Base-by-base conservation (phyloP, 2,329 filamentous ascomycete genomes). In the Aspergillus udagawae region DNA sequence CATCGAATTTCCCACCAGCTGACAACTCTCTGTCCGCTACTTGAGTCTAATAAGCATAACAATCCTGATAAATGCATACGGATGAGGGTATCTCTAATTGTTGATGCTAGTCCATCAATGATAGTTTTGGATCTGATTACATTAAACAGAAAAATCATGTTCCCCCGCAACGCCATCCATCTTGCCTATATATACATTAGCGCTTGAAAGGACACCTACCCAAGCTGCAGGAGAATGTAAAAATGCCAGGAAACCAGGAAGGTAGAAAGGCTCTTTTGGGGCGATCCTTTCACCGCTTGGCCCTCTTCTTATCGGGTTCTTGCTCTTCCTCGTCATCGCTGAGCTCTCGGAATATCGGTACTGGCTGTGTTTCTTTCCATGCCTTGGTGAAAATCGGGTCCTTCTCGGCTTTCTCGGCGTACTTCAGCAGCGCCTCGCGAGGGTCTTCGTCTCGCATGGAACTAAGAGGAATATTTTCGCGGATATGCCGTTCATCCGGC, bases 401-500 rank as follows among this genome's bases (percentile, higher is more conserved):
- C 71, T 91, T 93, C 75, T 96, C 86, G 12, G 92, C 92, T 70
- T 95, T 88, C 55, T 96, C 91, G 41, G 92, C 93, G 79, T 97
- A 99, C 78, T 95, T 97, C 59, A 99, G 78, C 69, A 99, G 78
- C 49, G 94, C 94, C 75, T 96, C 94, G 62, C 94, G 82, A 0
- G 94, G 94, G 77, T 99, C 94, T 73, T 99, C 94, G 74, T 99
- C 92, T 50, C 96, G 82, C 91, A 99, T 96, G 61, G 86, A 87
- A 61, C 91, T 93, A 12, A 97, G 82, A 28, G 92, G 91, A 53
- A 97, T 96, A 63, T 90, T 90, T 70, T 93, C 86, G 66, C 87
- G 88, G 60, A 99, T 91, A 71, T 95, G 91, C 67, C 89, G 88
- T 73, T 93, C 90, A 72, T 97, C 92, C 0, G 93, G 92, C 67